Evolutionary conservation across 306 rosid species (phyloP).

Genomic region (Echinosophora koreensis): DNA sequence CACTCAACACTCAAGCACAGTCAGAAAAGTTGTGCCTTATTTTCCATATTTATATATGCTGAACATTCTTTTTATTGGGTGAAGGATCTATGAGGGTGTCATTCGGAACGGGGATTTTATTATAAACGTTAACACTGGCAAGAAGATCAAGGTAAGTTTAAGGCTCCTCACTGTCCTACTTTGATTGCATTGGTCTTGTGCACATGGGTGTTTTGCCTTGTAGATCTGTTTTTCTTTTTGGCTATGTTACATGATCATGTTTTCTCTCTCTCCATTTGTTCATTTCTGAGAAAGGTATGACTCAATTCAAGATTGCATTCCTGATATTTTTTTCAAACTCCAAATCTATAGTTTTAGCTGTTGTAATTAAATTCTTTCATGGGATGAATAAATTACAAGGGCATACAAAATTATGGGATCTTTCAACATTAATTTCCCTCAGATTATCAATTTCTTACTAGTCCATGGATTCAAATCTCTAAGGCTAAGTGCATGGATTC

Average conservation of each 20-base stretch:
- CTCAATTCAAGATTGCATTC: conserved; percentile 8
- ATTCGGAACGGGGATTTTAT: conserved; percentile 95
- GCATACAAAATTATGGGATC: not conserved
- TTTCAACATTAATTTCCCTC: not conserved
- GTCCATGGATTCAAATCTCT: conserved; percentile 3
- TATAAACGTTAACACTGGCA: conserved; percentile 87
- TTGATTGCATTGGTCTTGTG: conserved; percentile 21
- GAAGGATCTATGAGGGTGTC: conserved; percentile 92
- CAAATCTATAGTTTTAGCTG: not conserved
- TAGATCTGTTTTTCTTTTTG: conserved; percentile 12
- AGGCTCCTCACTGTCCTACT: conserved; percentile 26
- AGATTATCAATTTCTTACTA: not conserved
- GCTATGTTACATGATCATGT: not conserved
- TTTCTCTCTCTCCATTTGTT: not conserved
- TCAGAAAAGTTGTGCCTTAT: too few species aligned
- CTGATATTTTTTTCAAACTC: conserved; percentile 2
- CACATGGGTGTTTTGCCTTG: conserved; percentile 6
- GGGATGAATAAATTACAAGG: not conserved
- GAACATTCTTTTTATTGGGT: conserved; percentile 4
- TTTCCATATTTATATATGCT: conserved; percentile 1
- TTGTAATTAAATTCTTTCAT: not conserved
- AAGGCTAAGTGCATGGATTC: conserved; percentile 24
- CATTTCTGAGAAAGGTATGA: conserved; percentile 11
- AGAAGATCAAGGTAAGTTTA: conserved; percentile 80
- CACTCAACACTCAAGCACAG: too few species aligned